Conservation (phyloP, 129 eudicot genomes). For the Flaveria ramosissima region DNA sequence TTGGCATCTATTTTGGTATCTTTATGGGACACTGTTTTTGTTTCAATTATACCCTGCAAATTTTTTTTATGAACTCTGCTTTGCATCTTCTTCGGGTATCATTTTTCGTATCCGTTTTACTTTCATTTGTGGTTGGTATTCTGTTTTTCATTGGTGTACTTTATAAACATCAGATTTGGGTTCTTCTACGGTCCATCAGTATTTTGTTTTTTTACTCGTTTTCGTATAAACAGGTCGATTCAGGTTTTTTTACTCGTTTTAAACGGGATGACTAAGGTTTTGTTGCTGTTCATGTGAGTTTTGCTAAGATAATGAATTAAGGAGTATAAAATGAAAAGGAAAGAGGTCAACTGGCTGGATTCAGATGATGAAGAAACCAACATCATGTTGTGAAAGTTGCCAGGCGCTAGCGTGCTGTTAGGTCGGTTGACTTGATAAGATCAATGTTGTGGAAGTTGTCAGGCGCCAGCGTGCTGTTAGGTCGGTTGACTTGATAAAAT, state of each 20-base stretch:
- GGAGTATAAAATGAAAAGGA: too few relatives aligned
- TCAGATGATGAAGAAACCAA: too few relatives aligned
- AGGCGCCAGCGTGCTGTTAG: too few relatives aligned
- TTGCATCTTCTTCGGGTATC: background rate
- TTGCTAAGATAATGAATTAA: too few relatives aligned
- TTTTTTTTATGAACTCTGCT: background rate
- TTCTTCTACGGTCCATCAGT: too few relatives aligned
- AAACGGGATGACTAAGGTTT: background rate
- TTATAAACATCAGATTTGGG: too few relatives aligned
- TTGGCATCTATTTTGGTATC: background rate
- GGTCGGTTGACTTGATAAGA: too few relatives aligned
- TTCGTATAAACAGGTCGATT: background rate
- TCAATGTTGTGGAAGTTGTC: too few relatives aligned
- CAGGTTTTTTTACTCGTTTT: background rate
- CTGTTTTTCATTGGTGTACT: background rate
- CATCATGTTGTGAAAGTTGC: too few relatives aligned
- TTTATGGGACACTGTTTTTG: conserved; percentile 5
- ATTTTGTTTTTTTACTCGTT: background rate
- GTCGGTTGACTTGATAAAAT: too few relatives aligned
- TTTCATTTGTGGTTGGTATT: background rate
- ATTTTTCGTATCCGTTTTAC: background rate
- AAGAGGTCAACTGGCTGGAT: too few relatives aligned
- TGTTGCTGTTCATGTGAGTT: background rate
- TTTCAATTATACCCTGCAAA: background rate
- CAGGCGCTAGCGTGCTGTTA: too few relatives aligned